These are phyloP conservation scores for Hypoxylon rickii DNA, from an alignment of 495 filamentous ascomycete genomes.

Conservation along the genomic window DNA sequence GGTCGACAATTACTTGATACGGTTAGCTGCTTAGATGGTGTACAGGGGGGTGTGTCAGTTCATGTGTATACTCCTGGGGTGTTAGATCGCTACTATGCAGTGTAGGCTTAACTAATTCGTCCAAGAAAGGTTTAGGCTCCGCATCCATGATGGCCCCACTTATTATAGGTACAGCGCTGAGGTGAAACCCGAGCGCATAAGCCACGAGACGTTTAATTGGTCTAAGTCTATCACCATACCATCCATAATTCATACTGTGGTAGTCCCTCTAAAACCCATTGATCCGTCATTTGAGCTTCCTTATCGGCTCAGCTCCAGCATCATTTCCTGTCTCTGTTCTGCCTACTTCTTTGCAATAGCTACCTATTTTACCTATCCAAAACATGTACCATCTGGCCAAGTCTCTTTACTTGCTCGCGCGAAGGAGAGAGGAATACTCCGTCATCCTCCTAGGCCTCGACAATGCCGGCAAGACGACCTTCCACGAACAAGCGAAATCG, in stretches of 20 bases:
- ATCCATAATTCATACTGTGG: too few relatives aligned
- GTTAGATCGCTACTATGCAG: too few relatives aligned
- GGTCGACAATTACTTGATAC: too few relatives aligned
- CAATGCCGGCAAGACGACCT: slow-evolving; percentile 97
- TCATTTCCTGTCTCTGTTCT: neutral
- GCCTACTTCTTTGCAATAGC: too few relatives aligned
- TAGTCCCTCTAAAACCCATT: slow-evolving; percentile 19
- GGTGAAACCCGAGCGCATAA: neutral
- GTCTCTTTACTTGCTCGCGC: slow-evolving; percentile 89
- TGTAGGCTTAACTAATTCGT: too few relatives aligned
- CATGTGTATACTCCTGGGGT: too few relatives aligned
- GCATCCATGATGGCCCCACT: too few relatives aligned
- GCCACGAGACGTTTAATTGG: slow-evolving; percentile 14
- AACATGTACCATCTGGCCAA: slow-evolving; percentile 99
- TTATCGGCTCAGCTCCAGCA: slow-evolving; percentile 3
- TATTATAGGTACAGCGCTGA: too few relatives aligned
- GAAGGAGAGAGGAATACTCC: slow-evolving; percentile 98
- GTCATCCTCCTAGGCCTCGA: slow-evolving; percentile 96
- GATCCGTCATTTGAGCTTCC: slow-evolving; percentile 13
- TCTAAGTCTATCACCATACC: too few relatives aligned
- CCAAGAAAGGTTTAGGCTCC: neutral
- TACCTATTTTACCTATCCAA: too few relatives aligned
- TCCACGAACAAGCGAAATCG: slow-evolving; percentile 93
- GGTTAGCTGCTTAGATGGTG: too few relatives aligned
- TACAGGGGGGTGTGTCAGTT: too few relatives aligned